Conservation (phyloP, 768 basidiomycete genomes). For the Polyporus arcularius region DNA sequence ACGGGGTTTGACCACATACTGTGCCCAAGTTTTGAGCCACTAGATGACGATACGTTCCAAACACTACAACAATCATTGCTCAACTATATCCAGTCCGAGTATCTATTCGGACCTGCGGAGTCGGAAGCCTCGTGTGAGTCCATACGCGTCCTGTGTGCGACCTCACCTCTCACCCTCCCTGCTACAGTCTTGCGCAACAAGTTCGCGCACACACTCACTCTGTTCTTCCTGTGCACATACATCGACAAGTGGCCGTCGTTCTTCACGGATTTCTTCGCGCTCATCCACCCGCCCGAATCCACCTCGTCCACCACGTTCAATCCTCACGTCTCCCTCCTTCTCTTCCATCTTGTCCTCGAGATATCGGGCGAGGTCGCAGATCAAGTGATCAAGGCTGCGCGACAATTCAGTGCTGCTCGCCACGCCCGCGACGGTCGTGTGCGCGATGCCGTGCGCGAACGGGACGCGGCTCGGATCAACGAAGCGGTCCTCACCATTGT, state of each 20-base stretch:
- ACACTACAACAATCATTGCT: slow-evolving; percentile 76
- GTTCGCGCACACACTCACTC: slow-evolving; percentile 86
- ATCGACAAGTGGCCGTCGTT: slow-evolving; percentile 84
- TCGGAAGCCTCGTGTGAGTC: slow-evolving; percentile 76
- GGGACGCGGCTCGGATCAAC: slow-evolving; percentile 85
- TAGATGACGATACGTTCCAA: slow-evolving; percentile 70
- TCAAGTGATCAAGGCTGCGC: slow-evolving; percentile 86
- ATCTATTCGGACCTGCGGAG: slow-evolving; percentile 83
- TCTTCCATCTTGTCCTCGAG: slow-evolving; percentile 91
- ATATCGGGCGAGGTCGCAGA: slow-evolving; percentile 98
- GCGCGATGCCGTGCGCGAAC: slow-evolving; percentile 86
- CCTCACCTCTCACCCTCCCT: slow-evolving; percentile 1
- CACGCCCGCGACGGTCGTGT: slow-evolving; percentile 83
- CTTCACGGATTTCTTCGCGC: slow-evolving; percentile 74
- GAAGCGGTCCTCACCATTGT: slow-evolving; percentile 85
- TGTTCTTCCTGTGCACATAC: slow-evolving; percentile 88
- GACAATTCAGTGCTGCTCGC: slow-evolving; percentile 67
- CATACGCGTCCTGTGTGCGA: not conserved
- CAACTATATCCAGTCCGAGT: slow-evolving; percentile 86
- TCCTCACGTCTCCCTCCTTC: slow-evolving; percentile 81
- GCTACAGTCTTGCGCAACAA: slow-evolving; percentile 86
- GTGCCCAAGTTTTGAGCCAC: slow-evolving; percentile 55
- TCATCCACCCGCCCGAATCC: slow-evolving; percentile 65
- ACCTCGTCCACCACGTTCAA: slow-evolving; percentile 66
- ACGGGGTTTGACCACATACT: not conserved